Percentiles rank a stretch among this genome's conserved stretches.
Evolutionary conservation across 2,329 filamentous ascomycete genomes (phyloP).

Genomic region (Bisporella sp.): DNA sequence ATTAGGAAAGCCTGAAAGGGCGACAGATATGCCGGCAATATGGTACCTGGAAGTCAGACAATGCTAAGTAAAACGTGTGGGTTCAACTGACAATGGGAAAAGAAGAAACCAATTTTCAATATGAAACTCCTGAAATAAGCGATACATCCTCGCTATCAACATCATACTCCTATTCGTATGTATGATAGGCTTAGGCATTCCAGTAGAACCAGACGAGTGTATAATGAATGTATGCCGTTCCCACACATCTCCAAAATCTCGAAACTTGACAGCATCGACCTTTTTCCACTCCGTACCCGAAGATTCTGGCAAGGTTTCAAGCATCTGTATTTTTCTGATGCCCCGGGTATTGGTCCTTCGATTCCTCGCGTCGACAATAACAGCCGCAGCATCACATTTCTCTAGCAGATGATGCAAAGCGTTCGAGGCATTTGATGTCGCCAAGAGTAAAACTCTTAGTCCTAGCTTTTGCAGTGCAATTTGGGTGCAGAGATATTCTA

Average conservation of each 20-base stretch:
- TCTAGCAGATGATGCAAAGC: conserved; percentile 23
- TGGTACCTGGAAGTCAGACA: conserved; percentile 17
- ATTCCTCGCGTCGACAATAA: conserved; percentile 24
- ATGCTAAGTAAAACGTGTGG: background rate
- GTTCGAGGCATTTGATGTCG: conserved; percentile 22
- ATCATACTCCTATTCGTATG: conserved; percentile 28
- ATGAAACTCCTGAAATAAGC: conserved; percentile 25
- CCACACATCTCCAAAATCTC: conserved; percentile 25
- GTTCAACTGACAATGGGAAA: conserved; percentile 23
- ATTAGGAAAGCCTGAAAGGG: conserved; percentile 25
- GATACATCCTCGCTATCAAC: conserved; percentile 28
- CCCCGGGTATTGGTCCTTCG: conserved; percentile 12
- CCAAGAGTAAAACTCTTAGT: conserved; percentile 23
- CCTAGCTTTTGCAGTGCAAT: conserved; percentile 27
- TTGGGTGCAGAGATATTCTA: conserved; percentile 26
- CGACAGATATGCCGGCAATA: conserved; percentile 25
- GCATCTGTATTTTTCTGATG: conserved; percentile 16
- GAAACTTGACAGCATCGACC: conserved; percentile 20
- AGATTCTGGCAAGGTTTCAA: conserved; percentile 13
- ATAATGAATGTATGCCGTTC: conserved; percentile 26
- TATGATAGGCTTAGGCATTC: conserved; percentile 26
- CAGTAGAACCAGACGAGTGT: conserved; percentile 25
- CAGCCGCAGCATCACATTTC: conserved; percentile 19
- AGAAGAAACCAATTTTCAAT: conserved; percentile 28
- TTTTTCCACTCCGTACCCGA: conserved; percentile 3